Base-by-base conservation (phyloP, 202 grass and related monocot genomes). In the Schoenoplectus tabernaemontani region DNA sequence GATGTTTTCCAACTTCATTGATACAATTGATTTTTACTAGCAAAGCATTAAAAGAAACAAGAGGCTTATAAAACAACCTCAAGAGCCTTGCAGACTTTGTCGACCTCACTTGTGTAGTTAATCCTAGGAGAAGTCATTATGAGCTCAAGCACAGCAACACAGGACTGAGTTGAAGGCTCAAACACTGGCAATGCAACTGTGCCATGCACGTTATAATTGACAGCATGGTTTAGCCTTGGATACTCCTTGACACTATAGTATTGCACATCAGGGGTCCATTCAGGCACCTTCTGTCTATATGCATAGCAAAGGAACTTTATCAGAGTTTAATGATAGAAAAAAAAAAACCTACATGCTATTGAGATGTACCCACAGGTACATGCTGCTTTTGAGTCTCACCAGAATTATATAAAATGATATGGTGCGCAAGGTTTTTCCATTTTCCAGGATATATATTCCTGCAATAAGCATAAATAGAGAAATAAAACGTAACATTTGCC, bases 31-130 rank as follows among this genome's bases (percentile, higher is more conserved):
- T n/a, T n/a, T n/a, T n/a, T 59, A 78, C 34, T 38, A 10, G 36
- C 17, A 26, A 78, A 23, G n/a, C 19, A 57, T 41, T 58, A 68
- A 1, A 71, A 71, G 11, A 34, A 82, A 50, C 37, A 64, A n/a
- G n/a, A n/a, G n/a, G n/a, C 38, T 48, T 81, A 39, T 24, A 65
- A 80, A 58, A 80, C 54, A 82, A 97, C 95, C 95, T 98, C 86
- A 86, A 94, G 95, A 85, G 95, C 95, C 87, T 94, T 94, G 86
- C 95, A 97, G 81, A 97, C 89, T 90, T 90, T 97, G 86, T 94
- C 88, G 0, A 97, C 89, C 81, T 97, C 91, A 34, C 83, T 62
- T 4, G 91, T 87, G 78, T 94, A 97, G 79, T 97, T 97, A 42
- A 97, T 90, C 89, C 89, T 93, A 57, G 87, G 91, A 67, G 91